Conservation (phyloP, 345 rosid genomes). For the Populus nigra region DNA sequence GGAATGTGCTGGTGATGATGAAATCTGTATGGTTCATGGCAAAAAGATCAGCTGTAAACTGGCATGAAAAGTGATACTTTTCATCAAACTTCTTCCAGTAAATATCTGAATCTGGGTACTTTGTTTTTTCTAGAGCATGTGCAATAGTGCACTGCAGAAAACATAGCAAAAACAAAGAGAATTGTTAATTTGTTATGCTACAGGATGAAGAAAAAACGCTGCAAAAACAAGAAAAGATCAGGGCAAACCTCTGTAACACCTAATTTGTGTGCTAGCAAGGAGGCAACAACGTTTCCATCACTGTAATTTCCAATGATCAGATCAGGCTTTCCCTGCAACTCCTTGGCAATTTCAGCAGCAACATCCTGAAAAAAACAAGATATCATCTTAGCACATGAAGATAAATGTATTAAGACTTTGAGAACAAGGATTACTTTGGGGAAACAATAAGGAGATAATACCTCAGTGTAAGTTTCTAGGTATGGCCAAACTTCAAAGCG, state of each 20-base stretch:
- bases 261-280: slow-evolving; percentile 79
- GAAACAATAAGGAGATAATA: slow-evolving; percentile 8
- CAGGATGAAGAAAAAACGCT: not conserved
- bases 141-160: slow-evolving; percentile 82
- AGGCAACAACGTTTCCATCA: slow-evolving; percentile 91
- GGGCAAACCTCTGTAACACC: slow-evolving; percentile 85
- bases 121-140: slow-evolving; percentile 93
- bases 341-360: slow-evolving; percentile 68
- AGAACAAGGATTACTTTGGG: not conserved
- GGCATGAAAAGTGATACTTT: slow-evolving; percentile 92
- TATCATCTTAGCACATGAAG: not conserved
- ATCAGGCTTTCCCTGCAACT: slow-evolving; percentile 89
- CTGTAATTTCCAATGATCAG: slow-evolving; percentile 92
- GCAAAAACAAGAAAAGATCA: not conserved
- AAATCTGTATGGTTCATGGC: slow-evolving; percentile 98
- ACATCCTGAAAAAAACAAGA: slow-evolving; percentile 53
- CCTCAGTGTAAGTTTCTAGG: slow-evolving; percentile 87
- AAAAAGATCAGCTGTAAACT: slow-evolving; percentile 87
- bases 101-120: slow-evolving; percentile 91
- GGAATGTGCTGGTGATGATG: slow-evolving; percentile 97
- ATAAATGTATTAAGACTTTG: not conserved
- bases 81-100: slow-evolving; percentile 92
- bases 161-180: not conserved
- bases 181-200: not conserved
- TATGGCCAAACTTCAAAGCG: slow-evolving; percentile 98